Base-by-base conservation (phyloP, 2,329 filamentous ascomycete genomes). In the Davidsoniella eucalypti region DNA sequence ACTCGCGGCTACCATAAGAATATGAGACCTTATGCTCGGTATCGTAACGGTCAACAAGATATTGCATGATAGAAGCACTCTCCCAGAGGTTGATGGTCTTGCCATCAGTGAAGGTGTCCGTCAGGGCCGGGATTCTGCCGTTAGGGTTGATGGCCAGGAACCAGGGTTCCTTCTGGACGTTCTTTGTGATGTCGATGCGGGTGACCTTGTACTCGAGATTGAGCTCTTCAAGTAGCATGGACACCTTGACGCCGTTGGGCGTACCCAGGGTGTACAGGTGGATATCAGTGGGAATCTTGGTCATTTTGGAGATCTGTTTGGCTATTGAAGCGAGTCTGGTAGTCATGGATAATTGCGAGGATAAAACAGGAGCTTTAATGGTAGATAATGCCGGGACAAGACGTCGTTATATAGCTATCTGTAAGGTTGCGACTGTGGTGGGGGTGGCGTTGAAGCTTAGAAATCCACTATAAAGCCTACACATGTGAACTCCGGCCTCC, bases 111-210 rank as follows among this genome's bases (percentile, higher is more conserved):
- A 84, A 82, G 5, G 72, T 84, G 65, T 94, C 87, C 6, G 84
- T 92, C 47, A 94, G 59, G 52, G 87, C 87, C 3, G 87, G 88
- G 58, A 94, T 94, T 57, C 87, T 83, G 56, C 87, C 87, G 63
- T 94, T 94, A 55, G 87, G 87, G 66, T 94, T 94, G 67, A 94
- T 93, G 48, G 80, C 79, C 25, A 93, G 74, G 66, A 90, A 95
- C 86, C 85, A 93, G 14, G 76, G 77, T 63, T 90, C 68, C 61
- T 66, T 50, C 12, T 21, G 23, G 23, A 49, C 36, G 18, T 46
- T 42, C 17, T 17, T 43, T 16, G 41, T 46, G 42, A 49, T 49
- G 17, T 50, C 46, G 26, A 49, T 46, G 12, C 7, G 23, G 17
- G 45, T 55, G 9, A 29, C 51, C 65, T 87, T 79, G 68, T 94